Conservation (phyloP, 306 rosid species). For the Ormosia semicastrata region DNA sequence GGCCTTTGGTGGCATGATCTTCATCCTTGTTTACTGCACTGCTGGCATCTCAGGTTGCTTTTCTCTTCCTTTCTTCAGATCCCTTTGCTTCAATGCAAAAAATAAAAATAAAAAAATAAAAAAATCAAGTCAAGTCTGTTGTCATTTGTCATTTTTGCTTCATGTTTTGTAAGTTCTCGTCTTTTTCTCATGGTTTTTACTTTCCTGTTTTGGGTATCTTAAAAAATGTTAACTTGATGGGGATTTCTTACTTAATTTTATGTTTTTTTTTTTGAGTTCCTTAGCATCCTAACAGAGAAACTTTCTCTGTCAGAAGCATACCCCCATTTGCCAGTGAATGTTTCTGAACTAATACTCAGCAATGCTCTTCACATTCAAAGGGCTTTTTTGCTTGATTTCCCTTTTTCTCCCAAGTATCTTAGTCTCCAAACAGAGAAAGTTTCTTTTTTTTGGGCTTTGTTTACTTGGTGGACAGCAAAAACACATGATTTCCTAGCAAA, state of each 20-base stretch:
- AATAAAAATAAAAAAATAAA: too few relatives aligned
- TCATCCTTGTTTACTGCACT: constrained; percentile 93
- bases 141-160: not conserved
- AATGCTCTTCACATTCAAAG: not conserved
- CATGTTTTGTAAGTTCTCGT: not conserved
- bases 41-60: constrained; percentile 87
- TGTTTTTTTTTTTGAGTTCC: not conserved
- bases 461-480: not conserved
- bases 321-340: not conserved
- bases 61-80: constrained; percentile 2
- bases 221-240: not conserved
- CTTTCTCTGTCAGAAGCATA: not conserved
- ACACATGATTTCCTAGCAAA: not conserved
- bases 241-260: not conserved
- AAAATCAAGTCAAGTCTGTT: not conserved
- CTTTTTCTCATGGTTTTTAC: not conserved
- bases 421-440: not conserved
- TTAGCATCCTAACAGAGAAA: not conserved
- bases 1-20: constrained; percentile 99
- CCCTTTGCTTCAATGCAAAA: not conserved
- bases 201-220: not conserved
- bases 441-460: not conserved
- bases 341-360: not conserved
- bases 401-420: not conserved
- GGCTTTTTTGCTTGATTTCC: not conserved